Evolutionary conservation across 2,329 filamentous ascomycete species (phyloP), one percentile per base, ranked within the genome.

Genomic region (Colletotrichum sp.): DNA sequence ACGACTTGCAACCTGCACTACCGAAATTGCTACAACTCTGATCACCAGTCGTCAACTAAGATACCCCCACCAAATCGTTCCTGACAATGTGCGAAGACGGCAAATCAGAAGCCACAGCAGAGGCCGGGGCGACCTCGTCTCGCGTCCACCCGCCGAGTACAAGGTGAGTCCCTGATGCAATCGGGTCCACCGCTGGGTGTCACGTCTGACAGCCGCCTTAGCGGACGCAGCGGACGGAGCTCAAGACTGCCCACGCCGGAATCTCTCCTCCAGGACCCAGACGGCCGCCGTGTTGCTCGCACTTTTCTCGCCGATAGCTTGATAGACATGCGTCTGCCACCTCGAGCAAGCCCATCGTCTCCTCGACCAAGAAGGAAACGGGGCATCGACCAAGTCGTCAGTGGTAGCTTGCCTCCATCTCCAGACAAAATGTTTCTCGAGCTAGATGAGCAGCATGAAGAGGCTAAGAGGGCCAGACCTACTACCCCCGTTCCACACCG

Each of bases 401-500:
- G 39, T 26, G 71, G 75, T 30, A 67, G 52, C 52, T 75, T 60
- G n/a, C 71, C 71, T 21, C 75, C 71, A 16, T 68, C 66, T 3
- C 69, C 69, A 16, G 73, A 77, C 21, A 74, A 76, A 32, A 13
- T 77, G 26, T 57, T 69, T 30, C 64, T 63, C 39, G 76, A 77
- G 24, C 69, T 77, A 30, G 73, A 77, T 16, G 63, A 66, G 26
- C 76, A 77, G 39, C 74, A 72, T 30, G 26, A 70, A 44, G 69
- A 74, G 24, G 76, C 76, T 3, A 72, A 26, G 24, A 49, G 44
- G 24, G 60, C 52, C 5, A 34, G 59, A 34, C 24, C 52, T 8
- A 26, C 59, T 21, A 21, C 13, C 30, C 28, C 32, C 10, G 15
- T 32, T 15, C 26, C 44, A 12, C n/a, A 34, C 12, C 32, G 64